Conservation (phyloP, 805 yeast genomes). For the Dipodascus geniculatus region DNA sequence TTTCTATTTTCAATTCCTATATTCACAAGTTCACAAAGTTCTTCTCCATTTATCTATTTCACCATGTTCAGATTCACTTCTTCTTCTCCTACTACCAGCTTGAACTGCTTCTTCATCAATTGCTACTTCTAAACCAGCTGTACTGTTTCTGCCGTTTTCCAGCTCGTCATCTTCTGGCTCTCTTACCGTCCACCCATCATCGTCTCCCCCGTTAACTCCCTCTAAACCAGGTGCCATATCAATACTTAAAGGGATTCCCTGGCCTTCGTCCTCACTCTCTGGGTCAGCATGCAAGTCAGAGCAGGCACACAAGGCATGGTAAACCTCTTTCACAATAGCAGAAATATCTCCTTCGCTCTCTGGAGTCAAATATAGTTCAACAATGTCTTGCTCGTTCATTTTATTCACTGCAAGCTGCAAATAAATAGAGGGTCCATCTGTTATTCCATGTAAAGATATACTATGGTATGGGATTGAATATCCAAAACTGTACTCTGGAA, state of each 20-base stretch:
- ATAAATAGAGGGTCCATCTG: slow-evolving; percentile 11
- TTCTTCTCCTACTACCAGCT: slow-evolving; percentile 13
- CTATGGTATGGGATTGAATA: slow-evolving; percentile 14
- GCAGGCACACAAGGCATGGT: slow-evolving; percentile 16
- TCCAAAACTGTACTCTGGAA: slow-evolving; percentile 10
- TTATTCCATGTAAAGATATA: slow-evolving; percentile 20
- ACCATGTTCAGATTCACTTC: slow-evolving; percentile 2
- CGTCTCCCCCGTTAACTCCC: slow-evolving; percentile 6
- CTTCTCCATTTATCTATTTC: slow-evolving; percentile 16
- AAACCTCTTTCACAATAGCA: slow-evolving; percentile 5
- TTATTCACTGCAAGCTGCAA: slow-evolving; percentile 13
- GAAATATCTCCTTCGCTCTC: not conserved
- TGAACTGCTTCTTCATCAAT: slow-evolving; percentile 6
- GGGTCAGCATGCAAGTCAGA: slow-evolving; percentile 17
- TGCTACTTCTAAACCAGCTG: slow-evolving; percentile 16
- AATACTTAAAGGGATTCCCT: slow-evolving; percentile 3
- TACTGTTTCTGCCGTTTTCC: slow-evolving; percentile 7
- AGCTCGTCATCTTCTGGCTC: slow-evolving; percentile 4
- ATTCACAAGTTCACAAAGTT: slow-evolving; percentile 4
- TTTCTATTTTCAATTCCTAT: slow-evolving; percentile 1
- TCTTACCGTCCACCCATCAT: slow-evolving; percentile 4
- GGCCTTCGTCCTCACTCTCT: slow-evolving; percentile 9
- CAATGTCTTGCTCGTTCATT: not conserved
- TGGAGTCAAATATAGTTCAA: slow-evolving; percentile 1
- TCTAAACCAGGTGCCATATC: slow-evolving; percentile 2